Conservation (phyloP, 1,284 basidiomycete genomes). For the Ustilago tritici region DNA sequence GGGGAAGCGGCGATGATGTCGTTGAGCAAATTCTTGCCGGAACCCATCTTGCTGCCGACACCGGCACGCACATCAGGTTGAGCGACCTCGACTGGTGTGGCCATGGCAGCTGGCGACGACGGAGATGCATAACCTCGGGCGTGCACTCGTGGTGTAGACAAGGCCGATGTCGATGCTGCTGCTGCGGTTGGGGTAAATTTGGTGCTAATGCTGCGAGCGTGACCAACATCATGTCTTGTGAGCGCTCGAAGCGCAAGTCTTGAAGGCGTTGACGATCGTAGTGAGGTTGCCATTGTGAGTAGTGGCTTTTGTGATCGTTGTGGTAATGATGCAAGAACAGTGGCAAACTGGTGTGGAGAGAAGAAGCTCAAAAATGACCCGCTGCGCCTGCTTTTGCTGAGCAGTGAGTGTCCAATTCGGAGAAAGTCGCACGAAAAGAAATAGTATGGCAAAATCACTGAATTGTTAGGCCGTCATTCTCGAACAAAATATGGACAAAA, state of each 20-base stretch:
- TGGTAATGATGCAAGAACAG: too few relatives aligned
- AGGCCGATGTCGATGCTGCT: conserved; percentile 14
- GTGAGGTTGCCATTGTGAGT: conserved; percentile 29
- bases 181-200: conserved; percentile 18
- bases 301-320: neutral
- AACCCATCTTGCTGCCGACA: conserved; percentile 52
- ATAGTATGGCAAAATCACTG: too few relatives aligned
- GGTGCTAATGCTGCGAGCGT: conserved; percentile 22
- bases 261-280: conserved; percentile 37
- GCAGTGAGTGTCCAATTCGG: too few relatives aligned
- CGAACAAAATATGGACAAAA: too few relatives aligned
- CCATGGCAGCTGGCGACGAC: conserved; percentile 58
- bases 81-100: conserved; percentile 61
- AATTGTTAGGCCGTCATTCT: too few relatives aligned
- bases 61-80: conserved; percentile 52
- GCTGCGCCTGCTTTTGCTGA: too few relatives aligned
- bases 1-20: conserved; percentile 48
- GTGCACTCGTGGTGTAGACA: conserved; percentile 14
- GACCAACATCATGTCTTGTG: conserved; percentile 23
- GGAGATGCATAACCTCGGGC: conserved; percentile 51
- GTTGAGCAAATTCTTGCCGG: conserved; percentile 47
- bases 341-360: neutral
- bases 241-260: conserved; percentile 40
- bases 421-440: too few relatives aligned
- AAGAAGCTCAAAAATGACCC: neutral